Evolutionary conservation across 352 stramenopile species (phyloP).

Genomic region (Albugo laibachii): DNA sequence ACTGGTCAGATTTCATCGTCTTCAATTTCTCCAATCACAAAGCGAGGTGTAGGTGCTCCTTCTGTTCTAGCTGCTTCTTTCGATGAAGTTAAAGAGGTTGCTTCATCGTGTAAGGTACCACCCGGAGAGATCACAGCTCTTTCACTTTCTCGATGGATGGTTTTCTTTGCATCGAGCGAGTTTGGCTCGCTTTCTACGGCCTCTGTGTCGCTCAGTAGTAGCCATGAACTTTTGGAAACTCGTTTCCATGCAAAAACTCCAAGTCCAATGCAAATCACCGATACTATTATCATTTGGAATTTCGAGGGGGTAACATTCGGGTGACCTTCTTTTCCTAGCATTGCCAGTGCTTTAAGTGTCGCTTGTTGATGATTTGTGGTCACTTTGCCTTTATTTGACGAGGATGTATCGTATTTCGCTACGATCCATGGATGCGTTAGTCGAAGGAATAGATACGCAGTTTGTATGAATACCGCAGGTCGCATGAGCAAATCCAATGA

Average conservation of each 20-base stretch:
- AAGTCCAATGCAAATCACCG: conserved; percentile 29
- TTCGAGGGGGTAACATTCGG: too few relatives aligned
- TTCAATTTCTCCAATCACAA: background rate
- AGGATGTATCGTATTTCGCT: too few relatives aligned
- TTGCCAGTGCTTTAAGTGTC: too few relatives aligned
- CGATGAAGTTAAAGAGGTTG: background rate
- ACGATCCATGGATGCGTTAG: too few relatives aligned
- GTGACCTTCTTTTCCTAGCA: too few relatives aligned
- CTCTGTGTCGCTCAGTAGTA: conserved; percentile 12
- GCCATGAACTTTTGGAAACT: conserved; percentile 24
- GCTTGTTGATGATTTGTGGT: too few relatives aligned
- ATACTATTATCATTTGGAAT: conserved; percentile 22
- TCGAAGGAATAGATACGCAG: too few relatives aligned
- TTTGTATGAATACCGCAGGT: too few relatives aligned
- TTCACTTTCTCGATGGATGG: background rate
- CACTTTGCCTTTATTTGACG: too few relatives aligned
- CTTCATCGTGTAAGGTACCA: conserved; percentile 15
- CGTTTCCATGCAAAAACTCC: conserved; percentile 27
- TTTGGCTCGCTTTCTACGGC: background rate
- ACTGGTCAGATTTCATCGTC: background rate
- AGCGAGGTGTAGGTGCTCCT: background rate
- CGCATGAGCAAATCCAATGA: too few relatives aligned
- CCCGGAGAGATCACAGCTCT: background rate
- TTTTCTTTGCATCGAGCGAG: too few relatives aligned
- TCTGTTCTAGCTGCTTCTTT: background rate